These are phyloP conservation scores for Entophlyctis helioformis DNA, from an alignment of 192 early-diverging fungal genomes.

Conservation along the genomic window DNA sequence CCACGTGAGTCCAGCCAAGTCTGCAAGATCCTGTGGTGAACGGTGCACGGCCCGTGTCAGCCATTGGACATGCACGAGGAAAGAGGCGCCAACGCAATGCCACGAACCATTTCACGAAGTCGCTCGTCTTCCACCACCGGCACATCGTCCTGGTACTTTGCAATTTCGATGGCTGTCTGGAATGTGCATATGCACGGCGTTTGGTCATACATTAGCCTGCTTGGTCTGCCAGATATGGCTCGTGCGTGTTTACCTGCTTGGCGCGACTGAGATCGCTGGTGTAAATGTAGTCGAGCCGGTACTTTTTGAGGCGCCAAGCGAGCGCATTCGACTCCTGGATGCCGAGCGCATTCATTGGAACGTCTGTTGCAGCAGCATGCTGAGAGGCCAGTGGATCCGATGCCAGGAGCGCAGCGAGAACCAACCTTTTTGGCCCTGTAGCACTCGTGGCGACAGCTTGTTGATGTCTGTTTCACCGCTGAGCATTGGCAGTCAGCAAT, in stretches of 20 bases:
- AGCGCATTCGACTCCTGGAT: constrained; percentile 22
- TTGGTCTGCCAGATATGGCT: no score
- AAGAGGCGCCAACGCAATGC: neutral
- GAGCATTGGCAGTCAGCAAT: neutral
- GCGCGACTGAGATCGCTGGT: constrained; percentile 28
- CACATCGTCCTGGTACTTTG: no score
- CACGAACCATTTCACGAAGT: neutral
- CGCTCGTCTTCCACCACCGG: no score
- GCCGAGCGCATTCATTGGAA: constrained; percentile 19
- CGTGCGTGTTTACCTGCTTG: constrained; percentile 20
- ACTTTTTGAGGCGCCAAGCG: constrained; percentile 26
- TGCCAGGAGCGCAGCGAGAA: neutral
- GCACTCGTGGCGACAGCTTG: no score
- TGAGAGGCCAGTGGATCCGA: neutral
- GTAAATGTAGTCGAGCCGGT: constrained; percentile 29
- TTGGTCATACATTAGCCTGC: no score
- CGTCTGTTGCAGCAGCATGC: constrained; percentile 4
- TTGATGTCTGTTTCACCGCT: no score
- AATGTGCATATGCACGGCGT: neutral
- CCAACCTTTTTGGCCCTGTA: no score
- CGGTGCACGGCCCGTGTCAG: neutral
- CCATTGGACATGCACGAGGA: neutral
- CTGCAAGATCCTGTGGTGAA: constrained; percentile 21
- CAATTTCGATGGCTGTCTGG: neutral
- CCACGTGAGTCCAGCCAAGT: constrained; percentile 26